Evolutionary conservation across 2,329 filamentous ascomycete genomes (phyloP).

Genomic region (Cladosporium sp.): DNA sequence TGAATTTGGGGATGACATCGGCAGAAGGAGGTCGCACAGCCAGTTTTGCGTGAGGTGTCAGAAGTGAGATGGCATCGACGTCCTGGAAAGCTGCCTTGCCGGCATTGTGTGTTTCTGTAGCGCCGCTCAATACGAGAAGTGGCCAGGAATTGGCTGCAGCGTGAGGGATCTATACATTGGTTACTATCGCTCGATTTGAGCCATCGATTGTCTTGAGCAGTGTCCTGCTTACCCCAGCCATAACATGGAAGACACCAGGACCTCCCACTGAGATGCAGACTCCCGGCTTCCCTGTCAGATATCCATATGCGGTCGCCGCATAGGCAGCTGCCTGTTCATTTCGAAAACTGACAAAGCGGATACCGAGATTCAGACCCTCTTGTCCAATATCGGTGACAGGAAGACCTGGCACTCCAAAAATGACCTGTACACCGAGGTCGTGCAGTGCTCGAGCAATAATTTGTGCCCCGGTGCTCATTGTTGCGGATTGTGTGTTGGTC

Average conservation of each 20-base stretch:
- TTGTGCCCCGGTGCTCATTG: slow-evolving; percentile 42
- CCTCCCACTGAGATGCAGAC: slow-evolving; percentile 62
- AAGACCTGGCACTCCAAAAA: slow-evolving; percentile 59
- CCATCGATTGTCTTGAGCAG: background rate
- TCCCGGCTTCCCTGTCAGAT: slow-evolving; percentile 58
- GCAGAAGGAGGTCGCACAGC: slow-evolving; percentile 50
- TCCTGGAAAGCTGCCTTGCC: slow-evolving; percentile 61
- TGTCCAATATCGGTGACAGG: slow-evolving; percentile 61
- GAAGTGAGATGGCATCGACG: slow-evolving; percentile 56
- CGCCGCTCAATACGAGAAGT: slow-evolving; percentile 57
- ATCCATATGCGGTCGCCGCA: slow-evolving; percentile 61
- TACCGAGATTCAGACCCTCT: slow-evolving; percentile 58
- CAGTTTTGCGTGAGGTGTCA: slow-evolving; percentile 57
- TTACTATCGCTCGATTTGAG: slow-evolving; percentile 1
- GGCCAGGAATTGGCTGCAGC: slow-evolving; percentile 58
- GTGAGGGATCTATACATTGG: slow-evolving; percentile 29
- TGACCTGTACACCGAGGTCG: slow-evolving; percentile 52
- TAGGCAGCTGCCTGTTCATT: slow-evolving; percentile 63
- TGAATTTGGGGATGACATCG: slow-evolving; percentile 50
- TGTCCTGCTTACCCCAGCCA: slow-evolving; percentile 54
- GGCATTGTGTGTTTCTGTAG: slow-evolving; percentile 54
- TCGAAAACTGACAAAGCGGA: slow-evolving; percentile 60
- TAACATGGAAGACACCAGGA: slow-evolving; percentile 59
- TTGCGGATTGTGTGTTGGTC: background rate
- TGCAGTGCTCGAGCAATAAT: slow-evolving; percentile 53